Evolutionary conservation across 805 yeast genomes (phyloP), one percentile per base, ranked within the genome.

Genomic region (Isabelozyma gotoi): DNA sequence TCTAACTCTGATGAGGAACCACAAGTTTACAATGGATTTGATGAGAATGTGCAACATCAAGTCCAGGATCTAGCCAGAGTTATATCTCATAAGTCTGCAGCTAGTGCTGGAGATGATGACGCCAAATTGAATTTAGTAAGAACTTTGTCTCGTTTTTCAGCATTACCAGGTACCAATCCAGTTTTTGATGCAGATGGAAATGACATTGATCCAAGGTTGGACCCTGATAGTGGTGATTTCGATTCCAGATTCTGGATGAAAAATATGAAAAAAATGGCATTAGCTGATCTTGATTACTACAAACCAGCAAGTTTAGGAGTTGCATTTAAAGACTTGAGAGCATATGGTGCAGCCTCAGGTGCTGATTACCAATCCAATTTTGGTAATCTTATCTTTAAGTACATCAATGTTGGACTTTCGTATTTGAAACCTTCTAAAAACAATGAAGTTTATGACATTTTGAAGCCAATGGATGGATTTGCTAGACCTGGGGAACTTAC

Each of bases 381-480:
- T 4, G 49, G 68, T 20, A 81, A 78, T 47, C 57, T 56, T 7
- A 18, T 46, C 11, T 18, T 39, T 20, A 51, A 51, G 34, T 21
- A 57, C 19, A 33, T 19, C 2, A 19, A 19, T 8, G 32, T 19
- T 14, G 16, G 41, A 3, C 5, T 42, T 29, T 14, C 39, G 3
- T 29, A 34, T 10, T 16, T 44, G 1, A 7, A 18, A 18, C 27
- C 38, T 14, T 4, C 18, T 5, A 18, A 29, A 19, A 29, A 43
- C 14, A 48, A 45, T 20, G 44, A 41, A 15, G 39, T 42, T 44
- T 80, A 77, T 49, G 78, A 77, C 47, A 82, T 78, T 48, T 68
- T 78, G 60, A 82, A 81, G 57, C 74, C 84, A 21, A 81, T 82
- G 85, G 86, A 82, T 53, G 89, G 83, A 14, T 41, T 76, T 3